Evolutionary conservation across 2,329 filamentous ascomycete genomes (phyloP).

Genomic region (Trichoderma brevicompactum): DNA sequence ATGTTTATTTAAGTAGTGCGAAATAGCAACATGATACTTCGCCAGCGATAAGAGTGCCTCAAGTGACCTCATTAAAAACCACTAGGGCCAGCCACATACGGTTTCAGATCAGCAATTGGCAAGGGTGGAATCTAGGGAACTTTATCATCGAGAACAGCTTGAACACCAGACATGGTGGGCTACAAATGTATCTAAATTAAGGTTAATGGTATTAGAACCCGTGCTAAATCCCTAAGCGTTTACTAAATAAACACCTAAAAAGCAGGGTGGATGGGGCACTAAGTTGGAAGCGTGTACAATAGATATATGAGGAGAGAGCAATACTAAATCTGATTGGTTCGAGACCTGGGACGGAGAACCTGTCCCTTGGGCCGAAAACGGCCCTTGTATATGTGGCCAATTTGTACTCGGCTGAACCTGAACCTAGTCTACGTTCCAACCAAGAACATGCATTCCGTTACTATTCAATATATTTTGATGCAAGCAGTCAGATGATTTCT

Average conservation of each 20-base stretch:
- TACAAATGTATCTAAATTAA: no score
- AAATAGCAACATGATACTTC: background rate
- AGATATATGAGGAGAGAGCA: background rate
- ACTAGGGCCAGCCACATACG: background rate
- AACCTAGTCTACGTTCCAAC: background rate
- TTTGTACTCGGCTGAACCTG: background rate
- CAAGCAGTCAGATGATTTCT: background rate
- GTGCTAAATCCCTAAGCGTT: no score
- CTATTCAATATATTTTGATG: background rate
- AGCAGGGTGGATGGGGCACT: no score
- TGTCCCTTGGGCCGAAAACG: background rate
- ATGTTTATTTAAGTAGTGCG: background rate
- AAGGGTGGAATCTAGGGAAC: background rate
- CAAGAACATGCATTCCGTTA: background rate
- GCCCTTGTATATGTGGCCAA: background rate
- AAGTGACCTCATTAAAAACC: conserved; percentile 5
- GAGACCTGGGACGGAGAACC: background rate
- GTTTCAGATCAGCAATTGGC: background rate
- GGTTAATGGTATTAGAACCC: no score
- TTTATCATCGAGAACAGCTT: conserved; percentile 1
- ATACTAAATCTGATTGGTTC: background rate
- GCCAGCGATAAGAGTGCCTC: background rate
- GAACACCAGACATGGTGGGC: no score
- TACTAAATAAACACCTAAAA: no score
- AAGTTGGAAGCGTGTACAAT: no score